Evolutionary conservation across 352 stramenopile species (phyloP), one percentile per base, ranked within the genome.

Genomic region (Nannochloropsis limnetica): DNA sequence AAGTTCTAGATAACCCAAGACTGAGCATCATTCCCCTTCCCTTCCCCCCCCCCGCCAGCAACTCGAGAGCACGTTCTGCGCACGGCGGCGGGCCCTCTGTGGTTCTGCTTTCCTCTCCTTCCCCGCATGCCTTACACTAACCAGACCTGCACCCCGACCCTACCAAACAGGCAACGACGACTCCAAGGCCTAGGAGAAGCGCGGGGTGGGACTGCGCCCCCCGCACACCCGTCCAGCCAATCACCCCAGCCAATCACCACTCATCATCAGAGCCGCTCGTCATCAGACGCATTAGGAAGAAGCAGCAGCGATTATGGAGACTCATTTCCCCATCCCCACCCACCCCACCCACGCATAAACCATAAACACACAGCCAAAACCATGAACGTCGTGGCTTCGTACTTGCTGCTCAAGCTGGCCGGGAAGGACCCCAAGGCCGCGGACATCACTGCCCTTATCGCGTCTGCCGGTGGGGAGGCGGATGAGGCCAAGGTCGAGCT

Each of bases 391-490:
- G 61, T 74, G 20, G 61, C 61, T 11, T 74, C 61, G 8, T 74
- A 28, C 61, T 23, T 74, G 25, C 25, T 74, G 6, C 61, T 74
- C n/a, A 74, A 74, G 25, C 61, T 74, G 8, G 61, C n/a, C 8
- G 61, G 61, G 25, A 74, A 74, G 61, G 61, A 74, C n/a, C 61
- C 61, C n/a, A 74, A 29, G n/a, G 61, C 61, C n/a, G 61, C n/a
- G 15, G 61, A 74, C 61, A 74, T 74, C 25, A 74, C 61, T 29
- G n/a, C 61, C 6, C n/a, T 74, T 11, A 74, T 74, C 22, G n/a
- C 11, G 14, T 74, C 61, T 29, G n/a, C 61, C n/a, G 61, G 61
- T 31, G 61, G 61, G n/a, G 61, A 74, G 61, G 61, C 61, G 2
- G 61, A 74, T 74, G 61, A 25, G n/a, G 61, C 61, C n/a, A 25